Percentiles rank a stretch among this genome's conserved stretches.
These are phyloP conservation scores for Thelephora terrestris DNA, from an alignment of 1,284 basidiomycete species.

Conservation along the genomic window DNA sequence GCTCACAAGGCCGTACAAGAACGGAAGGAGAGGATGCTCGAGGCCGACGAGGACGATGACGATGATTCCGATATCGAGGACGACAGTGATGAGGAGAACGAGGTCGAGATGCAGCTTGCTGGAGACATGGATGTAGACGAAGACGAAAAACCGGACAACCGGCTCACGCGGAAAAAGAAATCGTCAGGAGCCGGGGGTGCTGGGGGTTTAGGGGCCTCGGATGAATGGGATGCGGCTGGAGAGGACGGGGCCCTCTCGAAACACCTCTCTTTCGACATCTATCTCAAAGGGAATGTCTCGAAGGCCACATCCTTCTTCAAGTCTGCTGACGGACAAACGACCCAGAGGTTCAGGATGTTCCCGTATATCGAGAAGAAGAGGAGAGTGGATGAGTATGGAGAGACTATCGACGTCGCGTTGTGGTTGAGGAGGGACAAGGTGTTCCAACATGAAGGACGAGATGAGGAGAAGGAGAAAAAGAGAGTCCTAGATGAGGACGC, in stretches of 20 bases:
- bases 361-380: conserved; percentile 92
- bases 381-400: conserved; percentile 91
- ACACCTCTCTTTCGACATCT: conserved; percentile 90
- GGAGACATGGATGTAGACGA: conserved; percentile 43
- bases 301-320: conserved; percentile 81
- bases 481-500: conserved; percentile 72
- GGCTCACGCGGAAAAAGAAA: conserved; percentile 25
- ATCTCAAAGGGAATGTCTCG: conserved; percentile 87
- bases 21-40: conserved; percentile 81
- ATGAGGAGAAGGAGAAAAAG: conserved; percentile 73
- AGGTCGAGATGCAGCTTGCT: conserved; percentile 51
- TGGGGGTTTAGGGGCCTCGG: conserved; percentile 32
- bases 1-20: conserved; percentile 80
- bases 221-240: conserved; percentile 45
- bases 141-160: conserved; percentile 8
- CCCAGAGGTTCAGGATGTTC: conserved; percentile 89
- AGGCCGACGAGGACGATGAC: conserved; percentile 74
- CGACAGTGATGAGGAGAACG: conserved; percentile 56
- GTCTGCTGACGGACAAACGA: conserved; percentile 47
- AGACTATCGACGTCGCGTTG: conserved; percentile 88
- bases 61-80: conserved; percentile 56
- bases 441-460: conserved; percentile 81
- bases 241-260: conserved; percentile 59
- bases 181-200: conserved; percentile 26
- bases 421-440: conserved; percentile 87